Evolutionary conservation across 495 filamentous ascomycete species (phyloP).

Genomic region (Xylaria bambusicola): DNA sequence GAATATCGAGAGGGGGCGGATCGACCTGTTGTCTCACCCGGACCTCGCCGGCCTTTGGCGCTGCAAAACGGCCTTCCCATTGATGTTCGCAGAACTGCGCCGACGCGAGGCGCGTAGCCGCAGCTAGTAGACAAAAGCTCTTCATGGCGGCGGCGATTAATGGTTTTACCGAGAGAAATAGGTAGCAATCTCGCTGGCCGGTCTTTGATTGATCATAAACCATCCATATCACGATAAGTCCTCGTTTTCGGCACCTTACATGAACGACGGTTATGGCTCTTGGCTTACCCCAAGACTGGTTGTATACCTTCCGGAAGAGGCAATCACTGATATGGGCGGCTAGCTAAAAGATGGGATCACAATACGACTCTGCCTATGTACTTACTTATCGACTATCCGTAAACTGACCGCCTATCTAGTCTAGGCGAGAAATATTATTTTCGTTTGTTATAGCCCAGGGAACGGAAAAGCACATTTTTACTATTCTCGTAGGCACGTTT

Average conservation of each 20-base stretch:
- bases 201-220: too few relatives aligned
- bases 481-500: too few relatives aligned
- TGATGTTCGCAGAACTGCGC: conserved; percentile 31
- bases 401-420: too few relatives aligned
- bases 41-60: conserved; percentile 17
- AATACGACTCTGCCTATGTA: too few relatives aligned
- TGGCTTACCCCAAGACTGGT: conserved; percentile 12
- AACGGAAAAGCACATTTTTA: too few relatives aligned
- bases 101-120: not conserved
- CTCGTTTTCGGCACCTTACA: too few relatives aligned
- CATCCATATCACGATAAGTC: too few relatives aligned
- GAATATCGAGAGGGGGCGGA: conserved; percentile 29
- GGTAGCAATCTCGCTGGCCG: too few relatives aligned
- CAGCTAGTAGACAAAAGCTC: conserved; percentile 17
- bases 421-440: too few relatives aligned
- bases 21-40: conserved; percentile 20
- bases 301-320: conserved; percentile 12
- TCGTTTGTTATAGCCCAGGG: too few relatives aligned
- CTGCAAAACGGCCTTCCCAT: conserved; percentile 28
- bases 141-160: conserved; percentile 8
- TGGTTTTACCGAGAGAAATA: not conserved
- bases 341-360: too few relatives aligned
- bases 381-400: too few relatives aligned
- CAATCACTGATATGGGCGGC: not conserved
- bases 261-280: not conserved